A percentile compares a stretch with the other conserved stretches of the same genome.
Evolutionary conservation across 441 rosid genomes (phyloP).

Genomic region (Gossypium trilobum): DNA sequence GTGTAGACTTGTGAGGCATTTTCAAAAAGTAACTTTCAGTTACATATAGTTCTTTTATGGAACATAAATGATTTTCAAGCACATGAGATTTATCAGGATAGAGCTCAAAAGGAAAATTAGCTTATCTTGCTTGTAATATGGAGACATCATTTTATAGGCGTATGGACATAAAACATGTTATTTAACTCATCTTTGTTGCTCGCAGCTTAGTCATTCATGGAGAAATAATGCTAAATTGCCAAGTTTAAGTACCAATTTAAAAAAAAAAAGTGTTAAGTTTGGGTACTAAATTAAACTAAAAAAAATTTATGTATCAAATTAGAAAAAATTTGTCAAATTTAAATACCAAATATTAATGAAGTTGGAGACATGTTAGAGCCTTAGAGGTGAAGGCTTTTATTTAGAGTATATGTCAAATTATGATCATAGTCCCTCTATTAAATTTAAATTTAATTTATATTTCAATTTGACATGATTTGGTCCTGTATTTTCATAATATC

Average conservation of each 20-base stretch:
- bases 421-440: too few species aligned
- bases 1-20: not conserved
- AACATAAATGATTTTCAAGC: not conserved
- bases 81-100: not conserved
- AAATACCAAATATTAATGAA: too few species aligned
- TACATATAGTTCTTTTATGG: not conserved
- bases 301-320: too few species aligned
- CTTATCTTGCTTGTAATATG: not conserved
- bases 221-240: not conserved
- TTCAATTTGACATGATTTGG: too few species aligned
- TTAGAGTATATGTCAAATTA: too few species aligned
- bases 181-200: not conserved
- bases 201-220: not conserved
- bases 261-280: too few species aligned
- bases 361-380: too few species aligned
- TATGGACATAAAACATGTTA: not conserved
- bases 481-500: too few species aligned
- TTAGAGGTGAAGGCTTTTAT: too few species aligned
- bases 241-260: too few species aligned
- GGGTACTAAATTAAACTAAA: fast-evolving
- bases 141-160: not conserved
- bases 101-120: not conserved
- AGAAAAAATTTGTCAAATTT: too few species aligned
- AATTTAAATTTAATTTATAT: too few species aligned
- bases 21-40: not conserved